Evolutionary conservation across 768 basidiomycete genomes (phyloP), one percentile per base, ranked within the genome.

Genomic region (Russula ochroleuca): DNA sequence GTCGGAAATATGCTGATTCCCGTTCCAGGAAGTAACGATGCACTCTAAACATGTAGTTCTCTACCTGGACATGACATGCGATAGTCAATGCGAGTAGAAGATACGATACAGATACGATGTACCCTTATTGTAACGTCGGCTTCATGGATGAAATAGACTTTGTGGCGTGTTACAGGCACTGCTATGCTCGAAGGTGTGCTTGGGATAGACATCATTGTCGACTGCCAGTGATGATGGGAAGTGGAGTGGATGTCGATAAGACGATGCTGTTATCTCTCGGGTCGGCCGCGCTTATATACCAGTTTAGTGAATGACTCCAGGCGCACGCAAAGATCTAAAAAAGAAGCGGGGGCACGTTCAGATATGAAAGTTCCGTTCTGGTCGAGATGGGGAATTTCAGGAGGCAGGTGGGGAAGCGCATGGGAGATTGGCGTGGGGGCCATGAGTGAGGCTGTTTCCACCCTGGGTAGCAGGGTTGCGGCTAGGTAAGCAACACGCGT

Each of bases 31-130:
- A 63, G 33, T 19, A 67, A 0, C 54, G 38, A 19, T 68, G 67
- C 0, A 67, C 57, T 0, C 65, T 14, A 13, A 60, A 69, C 1
- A 66, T 23, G 28, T 56, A 48, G 9, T 43, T 51, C 21, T 66
- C 54, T 0, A 66, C 57, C 67, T 68, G 25, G 14, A 23, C 19
- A 37, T 86, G 33, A 33, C 33, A 49, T 47, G 33, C 31, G 40
- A 37, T 31, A n/a, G 48, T 69, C 41, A 58, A 31, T 50, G 28
- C 14, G 21, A 41, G 53, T 35, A n/a, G 48, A 40, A 8, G 15
- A 54, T 10, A 2, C 28, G 11, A 3, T 9, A 33, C 17, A 21
- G 40, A 50, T 9, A 37, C 15, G 3, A 55, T 21, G 48, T 56
- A 65, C 64, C 21, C 25, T 23, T 19, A 65, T 61, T 0, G 58